A percentile compares a stretch with the other conserved stretches of the same genome.
These are phyloP conservation scores for Yamadazyma atmosphaerica DNA, from an alignment of 1,139 yeast genomes.

Conservation along the genomic window DNA sequence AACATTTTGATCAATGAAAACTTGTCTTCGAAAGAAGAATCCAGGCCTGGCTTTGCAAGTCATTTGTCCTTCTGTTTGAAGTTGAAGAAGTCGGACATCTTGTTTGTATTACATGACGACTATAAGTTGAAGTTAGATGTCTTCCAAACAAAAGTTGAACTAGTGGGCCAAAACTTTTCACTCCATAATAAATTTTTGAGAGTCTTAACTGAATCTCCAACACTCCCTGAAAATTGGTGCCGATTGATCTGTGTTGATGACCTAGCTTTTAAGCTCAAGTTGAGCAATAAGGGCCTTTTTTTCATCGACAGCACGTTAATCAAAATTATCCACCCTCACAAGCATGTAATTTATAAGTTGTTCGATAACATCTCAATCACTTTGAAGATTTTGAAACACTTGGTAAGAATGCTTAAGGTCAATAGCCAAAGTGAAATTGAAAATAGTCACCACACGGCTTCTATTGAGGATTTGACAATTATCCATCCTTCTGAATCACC, in stretches of 20 bases:
- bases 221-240: constrained; percentile 48
- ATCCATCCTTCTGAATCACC: constrained; percentile 37
- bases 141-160: constrained; percentile 22
- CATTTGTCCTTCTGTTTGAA: constrained; percentile 13
- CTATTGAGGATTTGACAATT: constrained; percentile 19
- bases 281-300: constrained; percentile 18
- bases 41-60: not conserved
- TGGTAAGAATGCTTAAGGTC: constrained; percentile 45
- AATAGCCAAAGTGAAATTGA: constrained; percentile 10
- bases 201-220: constrained; percentile 56
- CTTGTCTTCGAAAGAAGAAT: not conserved
- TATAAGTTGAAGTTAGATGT: constrained; percentile 51
- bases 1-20: not conserved
- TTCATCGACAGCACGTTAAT: constrained; percentile 20
- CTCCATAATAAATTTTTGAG: constrained; percentile 40
- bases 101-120: constrained; percentile 42
- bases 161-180: constrained; percentile 19
- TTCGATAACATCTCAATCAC: constrained; percentile 63
- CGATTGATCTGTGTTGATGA: constrained; percentile 48
- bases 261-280: constrained; percentile 19
- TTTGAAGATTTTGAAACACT: constrained; percentile 55
- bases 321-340: constrained; percentile 46
- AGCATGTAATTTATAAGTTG: constrained; percentile 57
- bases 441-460: constrained; percentile 11
- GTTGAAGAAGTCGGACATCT: constrained; percentile 24